Base-by-base conservation (phyloP, 768 basidiomycete species). In the Mycena crocata region DNA sequence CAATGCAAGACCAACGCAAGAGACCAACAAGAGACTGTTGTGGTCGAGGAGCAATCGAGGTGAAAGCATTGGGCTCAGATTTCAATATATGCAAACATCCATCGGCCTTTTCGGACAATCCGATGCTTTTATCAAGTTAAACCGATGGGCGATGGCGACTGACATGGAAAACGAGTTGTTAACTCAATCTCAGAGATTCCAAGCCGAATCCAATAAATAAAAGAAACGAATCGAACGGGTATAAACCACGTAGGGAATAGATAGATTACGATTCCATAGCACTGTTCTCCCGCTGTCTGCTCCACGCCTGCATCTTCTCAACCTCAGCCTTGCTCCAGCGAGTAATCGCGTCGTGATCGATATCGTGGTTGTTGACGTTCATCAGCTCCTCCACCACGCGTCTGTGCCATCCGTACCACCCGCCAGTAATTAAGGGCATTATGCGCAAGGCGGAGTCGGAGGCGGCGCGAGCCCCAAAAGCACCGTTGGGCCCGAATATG, bases 311-410 rank as follows among this genome's bases (percentile, higher is more conserved):
- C 62, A 64, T 60, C 57, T 35, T 46, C 21, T 40, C 58, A n/a
- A 59, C 57, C 62, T 68, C 67, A 5, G 24, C 57, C 34, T 46
- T 52, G 46, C 50, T 68, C 62, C 62, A 64, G 32, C 54, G 62
- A 45, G 23, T 42, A 24, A 54, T 26, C 44, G 57, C 46, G 39
- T 45, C 45, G 62, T 61, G 62, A 40, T 60, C 57, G 32, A 68
- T 60, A 28, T 50, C 28, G 52, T 34, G 51, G 39, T 68, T 68
- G 62, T 51, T 56, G 46, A 21, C n/a, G 39, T 69, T 49, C 19
- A 54, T 64, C 12, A 55, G 52, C 62, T 68, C 67, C 57, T 68
- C 62, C 21, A 56, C 57, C 24, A 32, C 15, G 51, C 57, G 57
- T 30, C 67, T 45, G 45, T 40, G 26, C 56, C 17, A 17, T 17